phyloP scores from a whole-genome alignment of 306 rosid genomes.

The Corylus americana region DNA sequence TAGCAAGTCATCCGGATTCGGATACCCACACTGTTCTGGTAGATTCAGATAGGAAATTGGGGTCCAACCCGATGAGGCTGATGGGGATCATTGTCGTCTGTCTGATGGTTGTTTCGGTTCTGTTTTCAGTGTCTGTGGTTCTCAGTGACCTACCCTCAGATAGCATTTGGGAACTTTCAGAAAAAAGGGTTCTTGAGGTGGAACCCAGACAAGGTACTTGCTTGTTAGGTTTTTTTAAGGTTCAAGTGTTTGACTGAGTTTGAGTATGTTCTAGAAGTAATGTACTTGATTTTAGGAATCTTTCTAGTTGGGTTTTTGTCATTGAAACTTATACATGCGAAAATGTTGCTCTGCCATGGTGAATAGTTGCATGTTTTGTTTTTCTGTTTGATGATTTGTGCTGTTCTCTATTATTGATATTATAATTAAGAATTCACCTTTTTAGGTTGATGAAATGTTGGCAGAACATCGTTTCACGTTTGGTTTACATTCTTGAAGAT shows the following conservation, averaged over 20 bases:
- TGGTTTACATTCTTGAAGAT: not conserved
- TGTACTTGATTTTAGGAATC: not conserved
- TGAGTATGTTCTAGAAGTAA: not conserved
- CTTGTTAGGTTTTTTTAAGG: not conserved
- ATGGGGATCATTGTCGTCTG: constrained; percentile 62
- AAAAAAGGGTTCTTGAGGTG: constrained; percentile 27
- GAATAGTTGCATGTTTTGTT: not conserved
- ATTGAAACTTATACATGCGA: not conserved
- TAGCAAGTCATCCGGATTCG: constrained; percentile 26
- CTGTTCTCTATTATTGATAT: no score
- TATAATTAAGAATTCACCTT: not conserved
- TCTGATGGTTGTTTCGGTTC: constrained; percentile 62
- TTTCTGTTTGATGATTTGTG: not conserved
- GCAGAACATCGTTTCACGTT: not conserved
- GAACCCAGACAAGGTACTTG: constrained; percentile 41
- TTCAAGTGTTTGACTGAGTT: not conserved
- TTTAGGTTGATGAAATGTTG: not conserved
- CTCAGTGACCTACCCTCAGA: constrained; percentile 81
- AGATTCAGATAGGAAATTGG: constrained; percentile 37
- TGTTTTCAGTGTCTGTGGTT: constrained; percentile 72
- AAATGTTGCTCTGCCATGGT: constrained; percentile 1
- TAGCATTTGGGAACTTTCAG: constrained; percentile 41
- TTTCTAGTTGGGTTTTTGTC: not conserved
- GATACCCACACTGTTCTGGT: constrained; percentile 31
- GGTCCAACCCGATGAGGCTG: constrained; percentile 45